Evolutionary conservation across 768 basidiomycete genomes (phyloP).

Genomic region (Podaxis mareebaensis): DNA sequence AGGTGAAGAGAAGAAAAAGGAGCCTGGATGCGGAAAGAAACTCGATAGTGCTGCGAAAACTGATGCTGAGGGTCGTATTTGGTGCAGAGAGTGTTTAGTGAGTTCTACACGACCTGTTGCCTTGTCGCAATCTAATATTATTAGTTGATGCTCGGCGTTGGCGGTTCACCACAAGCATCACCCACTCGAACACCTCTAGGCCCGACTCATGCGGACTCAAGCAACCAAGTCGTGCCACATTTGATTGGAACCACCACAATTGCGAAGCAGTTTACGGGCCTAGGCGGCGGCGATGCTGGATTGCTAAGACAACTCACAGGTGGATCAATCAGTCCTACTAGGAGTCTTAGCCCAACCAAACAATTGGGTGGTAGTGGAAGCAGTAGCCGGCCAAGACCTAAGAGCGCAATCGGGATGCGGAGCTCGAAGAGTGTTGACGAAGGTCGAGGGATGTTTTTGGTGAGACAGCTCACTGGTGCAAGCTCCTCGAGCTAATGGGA

Average conservation of each 20-base stretch:
- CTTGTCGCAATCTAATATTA: not conserved
- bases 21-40: conserved; percentile 80
- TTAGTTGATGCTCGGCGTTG: conserved; percentile 57
- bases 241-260: conserved; percentile 71
- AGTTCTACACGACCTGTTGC: conserved; percentile 24
- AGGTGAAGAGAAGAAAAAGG: conserved; percentile 52
- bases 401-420: conserved; percentile 76
- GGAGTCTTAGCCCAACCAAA: conserved; percentile 79
- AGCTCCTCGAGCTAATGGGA: conserved; percentile 21
- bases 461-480: conserved; percentile 75
- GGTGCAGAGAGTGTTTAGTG: conserved; percentile 86
- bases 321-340: conserved; percentile 64
- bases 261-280: conserved; percentile 73
- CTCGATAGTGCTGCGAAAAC: conserved; percentile 82
- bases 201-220: conserved; percentile 44
- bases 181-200: conserved; percentile 49
- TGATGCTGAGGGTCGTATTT: conserved; percentile 67
- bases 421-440: conserved; percentile 63
- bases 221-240: conserved; percentile 50
- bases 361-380: conserved; percentile 45
- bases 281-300: conserved; percentile 42
- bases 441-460: conserved; percentile 73
- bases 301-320: conserved; percentile 64
- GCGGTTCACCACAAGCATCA: conserved; percentile 52
- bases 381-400: conserved; percentile 62